Conservation (phyloP, 768 basidiomycete genomes). For the Lactarius evosmus region DNA sequence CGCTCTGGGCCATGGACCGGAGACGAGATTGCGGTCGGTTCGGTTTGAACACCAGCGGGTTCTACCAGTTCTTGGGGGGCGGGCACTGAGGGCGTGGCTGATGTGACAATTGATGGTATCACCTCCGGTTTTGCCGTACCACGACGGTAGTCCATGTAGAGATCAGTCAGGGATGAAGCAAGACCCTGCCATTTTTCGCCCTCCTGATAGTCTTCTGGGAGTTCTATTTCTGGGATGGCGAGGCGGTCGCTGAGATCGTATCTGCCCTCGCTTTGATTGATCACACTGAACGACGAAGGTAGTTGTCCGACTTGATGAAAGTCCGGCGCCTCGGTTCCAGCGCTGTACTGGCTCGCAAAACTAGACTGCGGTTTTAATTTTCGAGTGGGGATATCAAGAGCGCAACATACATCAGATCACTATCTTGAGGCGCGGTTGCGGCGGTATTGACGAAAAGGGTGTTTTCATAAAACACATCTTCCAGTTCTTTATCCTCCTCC, state of each 20-base stretch:
- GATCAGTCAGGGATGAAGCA: conserved; percentile 17
- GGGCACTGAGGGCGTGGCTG: conserved; percentile 16
- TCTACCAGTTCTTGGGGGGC: conserved; percentile 1
- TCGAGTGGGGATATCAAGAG: background rate
- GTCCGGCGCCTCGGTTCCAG: conserved; percentile 11
- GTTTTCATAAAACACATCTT: conserved; percentile 6
- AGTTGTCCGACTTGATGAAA: background rate
- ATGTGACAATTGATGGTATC: conserved; percentile 36
- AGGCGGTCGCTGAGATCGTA: conserved; percentile 35
- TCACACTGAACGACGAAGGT: background rate
- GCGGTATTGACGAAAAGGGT: background rate
- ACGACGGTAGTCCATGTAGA: conserved; percentile 42
- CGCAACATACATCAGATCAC: conserved; percentile 14
- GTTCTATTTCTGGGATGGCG: conserved; percentile 6
- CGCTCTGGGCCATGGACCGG: background rate
- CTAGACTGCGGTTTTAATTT: conserved; percentile 7
- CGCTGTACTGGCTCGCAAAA: background rate
- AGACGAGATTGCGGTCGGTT: conserved; percentile 11
- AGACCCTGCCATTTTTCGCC: conserved; percentile 9
- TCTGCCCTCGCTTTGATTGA: conserved; percentile 45
- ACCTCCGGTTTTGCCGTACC: conserved; percentile 46
- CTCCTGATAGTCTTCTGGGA: conserved; percentile 13
- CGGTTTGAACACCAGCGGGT: background rate
- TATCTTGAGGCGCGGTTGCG: background rate
- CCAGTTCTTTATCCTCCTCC: conserved; percentile 8